Evolutionary conservation across 768 basidiomycete species (phyloP), one percentile per base, ranked within the genome.

Genomic region (Pleurotus sapidus): DNA sequence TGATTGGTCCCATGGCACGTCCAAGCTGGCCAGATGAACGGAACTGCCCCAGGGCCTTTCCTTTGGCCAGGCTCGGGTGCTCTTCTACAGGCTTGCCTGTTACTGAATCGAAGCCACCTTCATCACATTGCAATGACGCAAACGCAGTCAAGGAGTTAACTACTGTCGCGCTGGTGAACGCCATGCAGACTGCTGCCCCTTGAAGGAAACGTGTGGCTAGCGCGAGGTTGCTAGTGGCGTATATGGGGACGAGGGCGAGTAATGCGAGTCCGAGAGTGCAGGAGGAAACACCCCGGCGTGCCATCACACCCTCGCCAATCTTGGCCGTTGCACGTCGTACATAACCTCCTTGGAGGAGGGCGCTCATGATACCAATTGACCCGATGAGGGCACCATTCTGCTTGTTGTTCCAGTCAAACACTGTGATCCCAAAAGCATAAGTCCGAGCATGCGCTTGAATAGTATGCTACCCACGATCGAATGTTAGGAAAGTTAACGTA

Each of bases 141-240:
- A 88, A 85, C 23, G 95, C 87, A 38, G 94, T 99, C 61, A 99
- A 77, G 7, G 92, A 84, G 66, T 91, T 98, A 60, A 99, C 96
- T 49, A 97, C 95, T 1, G 94, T 97, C 4, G 96, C 95, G 59
- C 88, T 91, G 4, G 96, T 97, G 75, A 94, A 97, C 3, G 94
- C 93, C 73, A 98, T 79, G 65, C 88, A 91, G 4, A 89, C 79
- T 0, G 93, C 91, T 5, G 91, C 88, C n/a, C 72, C 77, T 65
- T 84, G 84, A 14, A 90, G 73, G 15, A 86, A 72, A 38, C 74
- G 78, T 62, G 83, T 75, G 9, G 82, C 81, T 25, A 83, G 43
- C 15, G 67, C 69, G 25, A 76, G 71, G 20, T 72, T 71, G 46
- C 70, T 74, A 37, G 71, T 60, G 46, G 77, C 74, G 55, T 83